phyloP scores from a whole-genome alignment of 164 flowering plant genomes.

The Annona cherimola region DNA sequence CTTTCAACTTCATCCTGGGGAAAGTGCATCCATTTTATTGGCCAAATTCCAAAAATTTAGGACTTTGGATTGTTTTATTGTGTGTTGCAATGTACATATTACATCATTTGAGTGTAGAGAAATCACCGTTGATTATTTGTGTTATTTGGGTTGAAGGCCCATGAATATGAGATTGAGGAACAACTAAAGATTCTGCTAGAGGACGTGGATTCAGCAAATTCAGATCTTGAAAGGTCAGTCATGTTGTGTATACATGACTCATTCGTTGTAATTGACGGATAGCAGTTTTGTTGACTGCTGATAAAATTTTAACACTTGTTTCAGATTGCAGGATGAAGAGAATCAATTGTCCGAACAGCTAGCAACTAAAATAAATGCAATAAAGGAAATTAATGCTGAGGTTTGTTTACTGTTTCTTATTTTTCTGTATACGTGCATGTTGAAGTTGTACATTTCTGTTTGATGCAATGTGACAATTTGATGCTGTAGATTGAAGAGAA shows the following conservation, averaged over 20 bases:
- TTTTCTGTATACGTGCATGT: not conserved
- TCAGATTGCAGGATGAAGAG: constrained; percentile 73
- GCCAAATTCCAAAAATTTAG: too few relatives aligned
- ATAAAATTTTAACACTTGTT: constrained; percentile 3
- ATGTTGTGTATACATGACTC: not conserved
- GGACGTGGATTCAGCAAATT: constrained; percentile 46
- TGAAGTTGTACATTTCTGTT: constrained; percentile 1
- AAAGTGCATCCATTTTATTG: too few relatives aligned
- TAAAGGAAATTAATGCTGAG: constrained; percentile 32
- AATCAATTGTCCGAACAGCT: constrained; percentile 32
- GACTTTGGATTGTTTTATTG: too few relatives aligned
- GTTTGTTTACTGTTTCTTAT: constrained; percentile 24
- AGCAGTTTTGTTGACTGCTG: not conserved
- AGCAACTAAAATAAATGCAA: constrained; percentile 27
- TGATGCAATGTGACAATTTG: not conserved
- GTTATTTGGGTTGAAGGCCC: constrained; percentile 40
- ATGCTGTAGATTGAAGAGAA: constrained; percentile 43
- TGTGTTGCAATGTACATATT: too few relatives aligned
- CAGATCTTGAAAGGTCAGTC: constrained; percentile 38
- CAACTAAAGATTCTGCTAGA: constrained; percentile 40
- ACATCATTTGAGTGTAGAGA: too few relatives aligned
- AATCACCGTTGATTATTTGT: too few relatives aligned
- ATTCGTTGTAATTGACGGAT: too few relatives aligned
- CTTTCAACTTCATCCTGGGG: too few relatives aligned
- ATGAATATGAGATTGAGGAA: constrained; percentile 61